These are phyloP conservation scores for Tetrapisispora nanseiensis DNA, from an alignment of 805 yeast genomes.

Conservation along the genomic window DNA sequence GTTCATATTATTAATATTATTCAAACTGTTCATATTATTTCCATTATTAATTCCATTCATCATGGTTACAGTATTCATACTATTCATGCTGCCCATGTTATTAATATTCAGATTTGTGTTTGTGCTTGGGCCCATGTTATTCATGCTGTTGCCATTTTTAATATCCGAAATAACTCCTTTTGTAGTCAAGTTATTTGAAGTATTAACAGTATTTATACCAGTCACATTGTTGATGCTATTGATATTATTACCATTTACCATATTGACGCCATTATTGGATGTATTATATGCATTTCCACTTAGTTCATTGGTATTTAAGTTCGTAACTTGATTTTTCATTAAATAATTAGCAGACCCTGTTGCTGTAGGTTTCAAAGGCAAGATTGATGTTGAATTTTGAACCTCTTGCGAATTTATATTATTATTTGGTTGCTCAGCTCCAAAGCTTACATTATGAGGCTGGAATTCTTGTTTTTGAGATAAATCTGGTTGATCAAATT, in stretches of 20 bases:
- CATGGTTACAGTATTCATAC: background rate
- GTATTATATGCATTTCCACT: background rate
- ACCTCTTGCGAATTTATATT: background rate
- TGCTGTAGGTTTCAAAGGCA: slow-evolving; percentile 8
- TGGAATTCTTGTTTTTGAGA: background rate
- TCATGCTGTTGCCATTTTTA: slow-evolving; percentile 1
- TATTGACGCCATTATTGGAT: no score
- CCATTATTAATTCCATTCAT: background rate
- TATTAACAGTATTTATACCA: background rate
- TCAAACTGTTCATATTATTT: slow-evolving; percentile 1
- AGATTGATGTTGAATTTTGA: background rate
- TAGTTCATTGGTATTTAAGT: background rate
- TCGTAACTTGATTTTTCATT: slow-evolving; percentile 16
- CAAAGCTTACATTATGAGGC: slow-evolving; percentile 12
- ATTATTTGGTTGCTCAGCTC: slow-evolving; percentile 7
- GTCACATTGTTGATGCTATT: background rate
- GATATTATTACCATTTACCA: background rate
- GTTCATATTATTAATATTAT: background rate
- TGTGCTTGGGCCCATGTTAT: background rate
- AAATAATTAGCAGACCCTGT: slow-evolving; percentile 29
- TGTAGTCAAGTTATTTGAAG: background rate
- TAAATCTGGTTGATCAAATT: slow-evolving; percentile 4
- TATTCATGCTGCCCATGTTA: background rate
- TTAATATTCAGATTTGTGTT: background rate
- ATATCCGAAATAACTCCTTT: background rate